Percentiles rank a stretch among this genome's conserved stretches.
Conservation (phyloP, 164 flowering plant genomes). For the Piper longum region DNA sequence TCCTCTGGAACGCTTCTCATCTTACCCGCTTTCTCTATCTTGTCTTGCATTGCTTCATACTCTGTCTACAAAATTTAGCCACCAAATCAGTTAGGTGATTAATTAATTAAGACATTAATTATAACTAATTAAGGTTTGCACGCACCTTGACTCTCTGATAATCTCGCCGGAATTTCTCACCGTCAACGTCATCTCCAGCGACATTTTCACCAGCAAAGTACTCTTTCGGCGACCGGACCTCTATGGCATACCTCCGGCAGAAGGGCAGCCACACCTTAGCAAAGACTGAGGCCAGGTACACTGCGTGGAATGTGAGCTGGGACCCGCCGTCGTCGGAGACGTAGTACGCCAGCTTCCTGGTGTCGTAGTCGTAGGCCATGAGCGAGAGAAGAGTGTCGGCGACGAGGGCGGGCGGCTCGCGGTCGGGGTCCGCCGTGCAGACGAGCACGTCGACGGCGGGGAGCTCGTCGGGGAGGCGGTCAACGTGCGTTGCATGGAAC, state of each 20-base stretch:
- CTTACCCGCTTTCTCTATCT: conserved; percentile 11
- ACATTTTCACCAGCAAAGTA: conserved; percentile 7
- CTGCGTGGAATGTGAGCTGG: conserved; percentile 18
- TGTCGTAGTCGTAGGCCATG: conserved; percentile 19
- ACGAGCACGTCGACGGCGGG: conserved; percentile 16
- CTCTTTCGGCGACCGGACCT: conserved; percentile 11
- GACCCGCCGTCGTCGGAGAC: conserved; percentile 23
- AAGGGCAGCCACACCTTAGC: conserved; percentile 17
- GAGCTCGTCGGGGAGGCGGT: conserved; percentile 9
- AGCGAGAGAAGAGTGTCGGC: conserved; percentile 17
- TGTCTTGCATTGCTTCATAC: conserved; percentile 19
- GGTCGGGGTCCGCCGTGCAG: conserved; percentile 19
- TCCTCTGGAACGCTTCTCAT: conserved; percentile 10
- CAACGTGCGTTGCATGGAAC: conserved; percentile 8
- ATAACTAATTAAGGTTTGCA: neutral
- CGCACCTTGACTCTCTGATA: conserved; percentile 10
- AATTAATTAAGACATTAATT: neutral
- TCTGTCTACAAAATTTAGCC: conserved; percentile 5
- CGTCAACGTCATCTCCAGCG: neutral
- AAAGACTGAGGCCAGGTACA: conserved; percentile 12
- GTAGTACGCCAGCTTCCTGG: conserved; percentile 13
- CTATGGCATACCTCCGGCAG: conserved; percentile 14
- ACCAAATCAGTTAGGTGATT: too few relatives aligned
- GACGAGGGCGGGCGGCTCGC: conserved; percentile 18
- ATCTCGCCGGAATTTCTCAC: conserved; percentile 10